A percentile compares a stretch with the other conserved stretches of the same genome.
These are phyloP conservation scores for Ilyonectria sp. DNA, from an alignment of 2,329 filamentous ascomycete genomes.

Conservation along the genomic window DNA sequence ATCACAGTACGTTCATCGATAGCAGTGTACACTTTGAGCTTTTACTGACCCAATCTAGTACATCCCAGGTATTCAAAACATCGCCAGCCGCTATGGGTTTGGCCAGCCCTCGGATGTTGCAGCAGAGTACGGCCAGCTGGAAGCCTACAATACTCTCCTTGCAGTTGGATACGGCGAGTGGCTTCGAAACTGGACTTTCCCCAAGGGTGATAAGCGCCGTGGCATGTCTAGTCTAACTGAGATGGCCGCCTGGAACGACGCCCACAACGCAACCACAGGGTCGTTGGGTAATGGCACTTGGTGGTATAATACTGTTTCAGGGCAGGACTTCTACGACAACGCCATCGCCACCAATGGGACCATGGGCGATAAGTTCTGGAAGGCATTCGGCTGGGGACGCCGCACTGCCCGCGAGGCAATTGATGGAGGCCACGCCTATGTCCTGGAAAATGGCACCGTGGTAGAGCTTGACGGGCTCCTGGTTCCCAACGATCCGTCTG, in stretches of 20 bases:
- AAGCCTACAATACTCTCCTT: slow-evolving; percentile 35
- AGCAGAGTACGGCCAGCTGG: slow-evolving; percentile 26
- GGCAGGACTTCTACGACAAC: slow-evolving; percentile 33
- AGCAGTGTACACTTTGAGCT: too few species aligned
- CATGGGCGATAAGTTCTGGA: slow-evolving; percentile 20
- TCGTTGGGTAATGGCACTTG: slow-evolving; percentile 37
- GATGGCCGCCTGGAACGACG: slow-evolving; percentile 39
- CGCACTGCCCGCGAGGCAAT: slow-evolving; percentile 16
- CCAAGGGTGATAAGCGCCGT: slow-evolving; percentile 28
- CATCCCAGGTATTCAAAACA: not conserved
- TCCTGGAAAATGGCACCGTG: slow-evolving; percentile 17
- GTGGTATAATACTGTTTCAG: slow-evolving; percentile 35
- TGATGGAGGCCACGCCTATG: slow-evolving; percentile 7
- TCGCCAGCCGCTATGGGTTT: slow-evolving; percentile 32
- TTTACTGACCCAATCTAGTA: not conserved
- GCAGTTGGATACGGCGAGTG: slow-evolving; percentile 41
- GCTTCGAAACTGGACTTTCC: slow-evolving; percentile 36
- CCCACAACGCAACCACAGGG: slow-evolving; percentile 35
- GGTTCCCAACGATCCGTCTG: slow-evolving; percentile 17
- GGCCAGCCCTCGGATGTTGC: slow-evolving; percentile 29
- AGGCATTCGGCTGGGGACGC: slow-evolving; percentile 25
- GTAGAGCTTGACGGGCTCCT: slow-evolving; percentile 24
- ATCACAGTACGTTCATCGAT: slow-evolving; percentile 9
- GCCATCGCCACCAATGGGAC: slow-evolving; percentile 25
- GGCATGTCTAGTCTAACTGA: slow-evolving; percentile 34